phyloP scores from a whole-genome alignment of 1,284 basidiomycete genomes.

The Sphaerobolus stellatus region DNA sequence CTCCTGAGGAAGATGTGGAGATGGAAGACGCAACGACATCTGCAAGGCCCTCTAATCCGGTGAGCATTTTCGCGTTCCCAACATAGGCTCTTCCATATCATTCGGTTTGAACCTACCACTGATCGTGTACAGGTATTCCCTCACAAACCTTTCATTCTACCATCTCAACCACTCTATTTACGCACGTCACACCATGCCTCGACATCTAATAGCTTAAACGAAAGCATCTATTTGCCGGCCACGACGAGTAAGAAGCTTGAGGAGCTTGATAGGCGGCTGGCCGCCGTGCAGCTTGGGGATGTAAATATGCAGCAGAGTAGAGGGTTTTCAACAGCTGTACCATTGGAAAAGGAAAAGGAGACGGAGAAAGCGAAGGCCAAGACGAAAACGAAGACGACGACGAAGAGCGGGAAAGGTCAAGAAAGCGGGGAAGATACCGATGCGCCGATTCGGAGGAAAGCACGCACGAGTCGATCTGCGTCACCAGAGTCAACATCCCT shows the following conservation, averaged over 20 bases:
- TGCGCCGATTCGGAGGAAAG: too few relatives aligned
- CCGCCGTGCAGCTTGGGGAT: not conserved
- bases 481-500: too few relatives aligned
- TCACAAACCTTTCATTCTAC: not conserved
- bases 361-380: too few relatives aligned
- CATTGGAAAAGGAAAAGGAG: too few relatives aligned
- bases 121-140: conserved; percentile 8
- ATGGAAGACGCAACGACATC: not conserved
- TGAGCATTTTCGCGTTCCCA: conserved; percentile 1
- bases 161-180: not conserved
- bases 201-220: conserved; percentile 6
- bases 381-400: too few relatives aligned
- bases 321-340: too few relatives aligned
- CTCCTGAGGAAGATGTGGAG: not conserved
- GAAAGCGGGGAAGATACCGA: too few relatives aligned
- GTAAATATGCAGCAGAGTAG: too few relatives aligned
- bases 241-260: not conserved
- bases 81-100: not conserved
- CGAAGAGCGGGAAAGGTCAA: too few relatives aligned
- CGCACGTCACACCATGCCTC: not conserved
- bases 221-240: not conserved
- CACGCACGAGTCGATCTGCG: too few relatives aligned
- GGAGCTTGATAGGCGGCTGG: conserved; percentile 5
- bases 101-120: not conserved
- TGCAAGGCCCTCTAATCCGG: not conserved